Conservation (phyloP, 1,139 yeast species). For the Candida anutae region DNA sequence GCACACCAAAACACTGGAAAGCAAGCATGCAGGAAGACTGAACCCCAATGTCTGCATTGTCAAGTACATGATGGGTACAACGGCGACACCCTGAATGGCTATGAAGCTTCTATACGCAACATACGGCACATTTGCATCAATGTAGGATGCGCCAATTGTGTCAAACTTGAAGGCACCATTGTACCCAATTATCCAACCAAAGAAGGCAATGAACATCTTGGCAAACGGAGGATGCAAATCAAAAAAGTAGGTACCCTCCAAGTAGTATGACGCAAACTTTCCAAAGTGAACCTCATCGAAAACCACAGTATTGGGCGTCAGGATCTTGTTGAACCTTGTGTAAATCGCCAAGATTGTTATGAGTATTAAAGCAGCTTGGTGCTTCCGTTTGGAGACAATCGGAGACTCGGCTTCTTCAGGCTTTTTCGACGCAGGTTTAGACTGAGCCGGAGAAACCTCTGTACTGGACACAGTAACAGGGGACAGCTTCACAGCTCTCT, state of each 20-base stretch:
- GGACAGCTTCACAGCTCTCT: too few relatives aligned
- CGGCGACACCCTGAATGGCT: conserved; percentile 75
- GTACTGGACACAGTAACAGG: too few relatives aligned
- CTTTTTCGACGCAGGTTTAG: too few relatives aligned
- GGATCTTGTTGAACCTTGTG: conserved; percentile 64
- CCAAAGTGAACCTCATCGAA: conserved; percentile 99
- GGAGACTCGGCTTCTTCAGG: too few relatives aligned
- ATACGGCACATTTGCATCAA: conserved; percentile 74
- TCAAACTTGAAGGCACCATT: conserved; percentile 89
- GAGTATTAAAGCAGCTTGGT: conserved; percentile 33
- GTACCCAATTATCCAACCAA: conserved; percentile 84
- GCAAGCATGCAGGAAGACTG: conserved; percentile 66
- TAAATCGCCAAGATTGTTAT: conserved; percentile 62
- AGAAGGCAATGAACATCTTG: conserved; percentile 81
- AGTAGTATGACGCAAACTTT: conserved; percentile 83
- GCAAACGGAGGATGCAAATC: conserved; percentile 99
- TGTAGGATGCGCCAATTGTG: conserved; percentile 79
- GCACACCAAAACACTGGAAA: conserved; percentile 75
- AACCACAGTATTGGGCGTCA: conserved; percentile 79
- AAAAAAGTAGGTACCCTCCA: conserved; percentile 80
- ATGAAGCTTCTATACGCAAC: conserved; percentile 76
- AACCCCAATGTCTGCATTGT: conserved; percentile 82
- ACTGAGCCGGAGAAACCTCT: too few relatives aligned
- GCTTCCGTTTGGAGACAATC: conserved; percentile 28
- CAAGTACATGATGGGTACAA: conserved; percentile 74